A percentile compares a stretch with the other conserved stretches of the same genome.
These are phyloP conservation scores for Lactarius akahatsu DNA, from an alignment of 768 basidiomycete genomes.

Conservation along the genomic window DNA sequence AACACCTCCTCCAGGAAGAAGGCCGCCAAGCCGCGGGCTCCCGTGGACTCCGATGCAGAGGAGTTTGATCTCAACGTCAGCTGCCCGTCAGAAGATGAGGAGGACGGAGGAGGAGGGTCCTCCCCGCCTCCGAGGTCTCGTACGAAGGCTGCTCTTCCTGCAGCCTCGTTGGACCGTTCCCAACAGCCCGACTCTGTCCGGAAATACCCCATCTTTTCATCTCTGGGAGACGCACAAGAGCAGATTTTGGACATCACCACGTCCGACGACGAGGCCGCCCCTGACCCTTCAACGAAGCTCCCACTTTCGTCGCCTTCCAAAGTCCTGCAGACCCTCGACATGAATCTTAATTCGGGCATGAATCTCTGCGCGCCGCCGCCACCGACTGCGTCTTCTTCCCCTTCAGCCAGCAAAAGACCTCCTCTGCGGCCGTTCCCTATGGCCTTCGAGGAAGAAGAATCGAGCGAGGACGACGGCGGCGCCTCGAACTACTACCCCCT, in stretches of 20 bases:
- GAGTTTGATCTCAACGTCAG: slow-evolving; percentile 21
- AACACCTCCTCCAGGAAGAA: slow-evolving; percentile 10
- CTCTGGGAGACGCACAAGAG: not conserved
- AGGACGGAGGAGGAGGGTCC: slow-evolving; percentile 2
- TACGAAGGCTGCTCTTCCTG: not conserved
- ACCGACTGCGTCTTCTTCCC: not conserved
- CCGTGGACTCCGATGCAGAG: slow-evolving; percentile 6
- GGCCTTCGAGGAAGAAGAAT: slow-evolving; percentile 21
- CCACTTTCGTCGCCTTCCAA: slow-evolving; percentile 16
- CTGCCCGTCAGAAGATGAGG: slow-evolving; percentile 11
- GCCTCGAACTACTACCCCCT: no score
- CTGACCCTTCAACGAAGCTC: not conserved
- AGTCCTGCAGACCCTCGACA: slow-evolving; percentile 12
- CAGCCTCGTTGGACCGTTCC: not conserved
- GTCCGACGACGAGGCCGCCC: slow-evolving; percentile 1
- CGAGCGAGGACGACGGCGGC: not conserved
- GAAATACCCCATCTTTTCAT: not conserved
- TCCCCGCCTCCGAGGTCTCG: not conserved
- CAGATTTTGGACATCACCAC: slow-evolving; percentile 1
- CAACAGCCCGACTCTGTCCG: not conserved
- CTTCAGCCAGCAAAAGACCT: not conserved
- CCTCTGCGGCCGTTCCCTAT: slow-evolving; percentile 16
- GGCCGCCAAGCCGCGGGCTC: not conserved
- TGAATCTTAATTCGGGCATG: not conserved
- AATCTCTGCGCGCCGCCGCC: not conserved